Evolutionary conservation across 352 stramenopile genomes (phyloP).

Genomic region (Globisporangium acanthophoron): DNA sequence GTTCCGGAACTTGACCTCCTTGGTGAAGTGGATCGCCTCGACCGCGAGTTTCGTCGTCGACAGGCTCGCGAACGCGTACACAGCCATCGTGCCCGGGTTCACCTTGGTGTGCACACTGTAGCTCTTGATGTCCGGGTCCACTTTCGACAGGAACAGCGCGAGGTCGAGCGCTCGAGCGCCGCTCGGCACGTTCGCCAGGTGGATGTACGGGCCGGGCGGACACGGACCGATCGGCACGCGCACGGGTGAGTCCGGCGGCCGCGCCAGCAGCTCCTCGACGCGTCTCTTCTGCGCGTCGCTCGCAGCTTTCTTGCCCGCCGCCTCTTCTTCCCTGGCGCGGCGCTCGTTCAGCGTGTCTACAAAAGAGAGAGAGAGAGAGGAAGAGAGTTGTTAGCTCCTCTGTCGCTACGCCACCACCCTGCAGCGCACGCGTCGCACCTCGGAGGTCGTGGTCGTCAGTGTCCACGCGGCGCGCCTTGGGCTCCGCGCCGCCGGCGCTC

Average conservation of each 20-base stretch:
- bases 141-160: conserved; percentile 37
- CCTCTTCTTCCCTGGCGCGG: conserved; percentile 5
- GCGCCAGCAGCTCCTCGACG: conserved; percentile 1
- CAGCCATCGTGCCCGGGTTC: conserved; percentile 17
- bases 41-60: conserved; percentile 42
- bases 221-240: conserved; percentile 16
- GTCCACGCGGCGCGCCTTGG: background rate
- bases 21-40: conserved; percentile 47
- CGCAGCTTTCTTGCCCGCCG: background rate
- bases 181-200: conserved; percentile 57
- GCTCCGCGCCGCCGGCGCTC: background rate
- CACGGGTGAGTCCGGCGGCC: conserved; percentile 6
- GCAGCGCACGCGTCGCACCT: background rate
- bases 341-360: conserved; percentile 4
- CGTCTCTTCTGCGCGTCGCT: conserved; percentile 11
- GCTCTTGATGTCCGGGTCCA: conserved; percentile 40
- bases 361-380: too few species aligned
- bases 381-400: background rate
- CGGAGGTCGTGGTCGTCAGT: background rate
- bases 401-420: background rate
- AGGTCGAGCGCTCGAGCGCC: conserved; percentile 37
- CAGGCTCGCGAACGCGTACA: conserved; percentile 68
- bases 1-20: conserved; percentile 29
- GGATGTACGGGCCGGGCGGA: conserved; percentile 63
- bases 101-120: conserved; percentile 61